Conservation (phyloP, 2,329 filamentous ascomycete species). For the Conoideocrella luteorostrata region DNA sequence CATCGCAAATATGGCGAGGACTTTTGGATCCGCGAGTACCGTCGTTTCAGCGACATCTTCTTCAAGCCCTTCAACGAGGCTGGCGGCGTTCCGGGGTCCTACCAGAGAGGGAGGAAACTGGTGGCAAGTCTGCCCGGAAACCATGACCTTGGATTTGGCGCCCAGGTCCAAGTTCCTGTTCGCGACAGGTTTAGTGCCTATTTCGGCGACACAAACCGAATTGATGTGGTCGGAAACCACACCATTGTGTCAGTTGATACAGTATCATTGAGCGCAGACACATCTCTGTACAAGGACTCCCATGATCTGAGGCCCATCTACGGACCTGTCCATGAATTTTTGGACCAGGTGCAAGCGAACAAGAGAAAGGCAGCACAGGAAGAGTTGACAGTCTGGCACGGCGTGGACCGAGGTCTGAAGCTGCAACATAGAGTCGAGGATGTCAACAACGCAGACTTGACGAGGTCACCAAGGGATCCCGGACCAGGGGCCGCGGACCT, state of each 20-base stretch:
- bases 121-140: constrained; percentile 87
- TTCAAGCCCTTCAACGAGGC: constrained; percentile 60
- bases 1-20: constrained; percentile 69
- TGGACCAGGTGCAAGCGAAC: constrained; percentile 56
- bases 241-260: constrained; percentile 89
- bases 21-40: constrained; percentile 84
- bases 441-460: constrained; percentile 36
- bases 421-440: constrained; percentile 57
- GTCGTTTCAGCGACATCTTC: constrained; percentile 81
- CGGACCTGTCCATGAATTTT: constrained; percentile 68
- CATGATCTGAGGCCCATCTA: constrained; percentile 60
- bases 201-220: constrained; percentile 85
- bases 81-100: constrained; percentile 46
- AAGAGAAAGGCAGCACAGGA: constrained; percentile 64
- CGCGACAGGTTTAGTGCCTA: constrained; percentile 78
- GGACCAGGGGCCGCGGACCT: constrained; percentile 52
- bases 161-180: constrained; percentile 73
- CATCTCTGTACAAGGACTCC: constrained; percentile 43
- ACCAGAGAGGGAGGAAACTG: constrained; percentile 66
- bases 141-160: constrained; percentile 88
- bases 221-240: constrained; percentile 91
- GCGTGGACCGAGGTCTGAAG: constrained; percentile 47
- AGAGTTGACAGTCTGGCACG: constrained; percentile 60
- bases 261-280: constrained; percentile 73
- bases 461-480: constrained; percentile 27